Evolutionary conservation across 106 monocot genomes (phyloP).

Genomic region (Dendrobium catenatum): DNA sequence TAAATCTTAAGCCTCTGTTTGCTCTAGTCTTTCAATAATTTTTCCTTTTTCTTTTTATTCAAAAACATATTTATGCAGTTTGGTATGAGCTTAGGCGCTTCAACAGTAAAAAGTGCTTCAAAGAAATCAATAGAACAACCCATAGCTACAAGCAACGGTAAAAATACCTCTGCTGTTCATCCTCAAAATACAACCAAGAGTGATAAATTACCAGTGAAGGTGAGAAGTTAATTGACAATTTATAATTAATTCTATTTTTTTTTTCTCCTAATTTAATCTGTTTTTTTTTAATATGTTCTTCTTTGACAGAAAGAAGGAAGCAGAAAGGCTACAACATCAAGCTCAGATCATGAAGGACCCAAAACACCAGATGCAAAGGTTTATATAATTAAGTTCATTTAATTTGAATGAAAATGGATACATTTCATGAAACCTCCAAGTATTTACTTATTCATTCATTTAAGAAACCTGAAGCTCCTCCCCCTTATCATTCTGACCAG

Average conservation of each 20-base stretch:
- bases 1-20: background rate
- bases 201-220: background rate
- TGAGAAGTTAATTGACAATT: background rate
- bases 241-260: background rate
- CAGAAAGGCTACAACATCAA: conserved; percentile 33
- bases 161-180: background rate
- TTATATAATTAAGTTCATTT: background rate
- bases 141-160: conserved; percentile 24
- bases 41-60: too few species aligned
- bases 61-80: conserved; percentile 10
- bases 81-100: conserved; percentile 19
- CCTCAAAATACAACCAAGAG: conserved; percentile 7
- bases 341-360: conserved; percentile 50
- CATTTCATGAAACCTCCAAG: background rate
- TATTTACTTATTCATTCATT: background rate
- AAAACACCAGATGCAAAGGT: conserved; percentile 74
- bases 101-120: conserved; percentile 19
- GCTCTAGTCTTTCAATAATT: background rate
- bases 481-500: conserved; percentile 13
- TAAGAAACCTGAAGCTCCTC: background rate
- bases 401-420: background rate
- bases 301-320: conserved; percentile 31
- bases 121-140: conserved; percentile 24
- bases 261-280: background rate
- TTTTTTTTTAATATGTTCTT: background rate